Percentiles rank a stretch among this genome's conserved stretches.
These are phyloP conservation scores for Teunomyces aglyptinius DNA, from an alignment of 805 yeast species.

Conservation along the genomic window DNA sequence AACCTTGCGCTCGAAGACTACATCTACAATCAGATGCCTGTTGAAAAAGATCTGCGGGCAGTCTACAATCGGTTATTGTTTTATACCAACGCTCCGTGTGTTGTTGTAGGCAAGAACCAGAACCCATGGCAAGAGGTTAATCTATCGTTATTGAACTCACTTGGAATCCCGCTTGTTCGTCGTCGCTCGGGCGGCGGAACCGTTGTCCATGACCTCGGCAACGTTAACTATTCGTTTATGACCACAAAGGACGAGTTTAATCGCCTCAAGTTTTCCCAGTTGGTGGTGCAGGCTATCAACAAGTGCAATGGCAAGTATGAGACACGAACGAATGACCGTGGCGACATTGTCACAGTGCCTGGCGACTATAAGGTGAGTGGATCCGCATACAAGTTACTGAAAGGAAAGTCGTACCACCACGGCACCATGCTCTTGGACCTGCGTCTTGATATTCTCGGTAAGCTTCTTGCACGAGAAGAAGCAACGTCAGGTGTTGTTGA, in stretches of 20 bases:
- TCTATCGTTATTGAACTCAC: constrained; percentile 48
- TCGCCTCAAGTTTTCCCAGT: constrained; percentile 51
- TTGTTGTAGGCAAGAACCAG: constrained; percentile 95
- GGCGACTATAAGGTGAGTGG: constrained; percentile 71
- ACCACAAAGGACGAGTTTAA: constrained; percentile 64
- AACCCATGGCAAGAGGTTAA: constrained; percentile 90
- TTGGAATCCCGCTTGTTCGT: constrained; percentile 66
- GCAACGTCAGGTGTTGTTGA: constrained; percentile 39
- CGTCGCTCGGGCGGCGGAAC: constrained; percentile 94
- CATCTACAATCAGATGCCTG: constrained; percentile 64
- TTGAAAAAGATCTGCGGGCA: constrained; percentile 12
- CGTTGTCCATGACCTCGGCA: constrained; percentile 91
- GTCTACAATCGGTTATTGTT: constrained; percentile 58
- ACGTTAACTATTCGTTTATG: constrained; percentile 81
- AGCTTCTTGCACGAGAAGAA: constrained; percentile 53
- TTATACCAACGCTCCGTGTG: constrained; percentile 78
- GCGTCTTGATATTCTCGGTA: constrained; percentile 54
- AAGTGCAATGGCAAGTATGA: constrained; percentile 11
- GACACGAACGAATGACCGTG: constrained; percentile 64
- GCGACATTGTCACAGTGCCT: constrained; percentile 62
- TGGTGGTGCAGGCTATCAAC: constrained; percentile 39
- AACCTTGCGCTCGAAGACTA: constrained; percentile 84
- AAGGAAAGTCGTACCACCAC: constrained; percentile 85
- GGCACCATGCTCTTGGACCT: constrained; percentile 89
- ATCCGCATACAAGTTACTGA: constrained; percentile 83